Base-by-base conservation (phyloP, 2,329 filamentous ascomycete genomes). In the Clarireedia hainanense region DNA sequence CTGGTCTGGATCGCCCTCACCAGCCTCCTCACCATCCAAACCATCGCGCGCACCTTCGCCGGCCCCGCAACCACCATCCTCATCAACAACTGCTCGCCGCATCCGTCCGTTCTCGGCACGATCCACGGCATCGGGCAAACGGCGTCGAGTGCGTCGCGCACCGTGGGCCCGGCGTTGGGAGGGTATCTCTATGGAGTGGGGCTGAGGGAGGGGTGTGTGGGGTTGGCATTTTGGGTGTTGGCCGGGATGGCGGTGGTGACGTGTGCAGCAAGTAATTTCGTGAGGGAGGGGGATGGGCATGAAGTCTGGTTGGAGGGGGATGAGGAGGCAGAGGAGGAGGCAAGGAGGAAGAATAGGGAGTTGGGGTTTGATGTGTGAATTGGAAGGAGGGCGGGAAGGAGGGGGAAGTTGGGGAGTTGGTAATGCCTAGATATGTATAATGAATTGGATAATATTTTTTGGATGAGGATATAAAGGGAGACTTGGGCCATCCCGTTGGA, bases 291-390 rank as follows among this genome's bases (percentile, higher is more conserved):
- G 0, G 73, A 83, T 63, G 84, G 84, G 0, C 82, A 86, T 66
- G 83, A 86, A 67, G 80, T 86, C 47, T 75, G 81, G 74, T 66
- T 86, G 2, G 80, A 84, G 27, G 83, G 82, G 0, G 83, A 86
- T 60, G 76, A 80, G 27, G 77, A 78, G 34, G 73, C 72, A 1
- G 67, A 68, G 36, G 65, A 57, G 9, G 65, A 67, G 50, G 64
- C 63, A 4, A 60, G 60, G 9, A 43, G 23, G 23, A 59, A 57
- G 42, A 66, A 65, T 58, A 57, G 56, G 30, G 50, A 54, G 24
- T 57, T 65, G 40, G 53, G 48, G 23, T 52, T 40, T 47, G 20
- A 43, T 50, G 52, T 43, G 17, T 55, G 23, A 55, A 26, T 34
- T 26, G 47, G 30, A 7, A 1, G 7, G 37, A 5, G 39, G 20